Base-by-base conservation (phyloP, 306 rosid genomes). In the Dicorynia guianensis region DNA sequence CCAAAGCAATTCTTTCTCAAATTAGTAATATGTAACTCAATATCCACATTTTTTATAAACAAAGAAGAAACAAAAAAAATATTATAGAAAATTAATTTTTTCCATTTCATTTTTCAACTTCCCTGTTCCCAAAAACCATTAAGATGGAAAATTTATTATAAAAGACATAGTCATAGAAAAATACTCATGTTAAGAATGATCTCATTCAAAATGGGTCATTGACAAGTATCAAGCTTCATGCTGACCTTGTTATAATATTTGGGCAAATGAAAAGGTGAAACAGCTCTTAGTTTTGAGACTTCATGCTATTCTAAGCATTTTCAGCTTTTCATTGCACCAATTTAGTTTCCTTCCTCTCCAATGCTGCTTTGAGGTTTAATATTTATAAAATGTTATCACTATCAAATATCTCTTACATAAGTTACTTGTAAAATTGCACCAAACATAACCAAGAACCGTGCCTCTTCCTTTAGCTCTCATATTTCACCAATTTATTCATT, bases 401-500 rank as follows among this genome's bases (percentile, higher is more conserved):
- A 7, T 19, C 30, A 60, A n/a, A 40, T 40, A 17, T 64, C 14
- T 53, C 62, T 18, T 60, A 47, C 12, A 39, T 5, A 13, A 64
- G 18, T 70, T 57, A 35, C 38, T 18, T 55, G 40, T 35, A 59
- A 57, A 77, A 64, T 18, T 57, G 73, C 53, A 81, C 25, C 44
- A 49, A 64, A 58, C 44, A 76, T 71, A 80, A 76, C 69, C 18
- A 43, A 35, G 59, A 59, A 40, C 44, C 77, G 11, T 67, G 92
- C 98, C 98, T 90, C 97, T 2, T 92, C 97, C 79, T 88, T 94
- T 8, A 94, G 89, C 61, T 92, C 97, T 67, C 83, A 77, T 69
- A 94, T 87, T 88, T 94, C 97, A 25, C 96, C 87, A 7, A 89
- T 82, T 88, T 92, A 97, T 87, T 92, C 92, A 62, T 94, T 89